These are phyloP conservation scores for Saccharum officinarum DNA, from an alignment of 176 grass and related monocot genomes.

Conservation along the genomic window DNA sequence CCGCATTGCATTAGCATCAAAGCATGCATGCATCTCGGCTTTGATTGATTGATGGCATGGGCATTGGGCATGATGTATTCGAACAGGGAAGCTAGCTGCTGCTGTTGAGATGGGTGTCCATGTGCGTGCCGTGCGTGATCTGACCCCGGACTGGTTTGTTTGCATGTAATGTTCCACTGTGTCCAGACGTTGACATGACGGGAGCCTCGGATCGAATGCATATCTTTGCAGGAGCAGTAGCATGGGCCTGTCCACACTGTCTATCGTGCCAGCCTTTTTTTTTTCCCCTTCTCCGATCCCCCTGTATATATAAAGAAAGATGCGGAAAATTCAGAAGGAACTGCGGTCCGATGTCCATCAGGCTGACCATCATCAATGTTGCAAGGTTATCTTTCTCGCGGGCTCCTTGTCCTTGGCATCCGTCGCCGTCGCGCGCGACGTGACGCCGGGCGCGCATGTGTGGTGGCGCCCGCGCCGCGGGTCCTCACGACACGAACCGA, in stretches of 20 bases:
- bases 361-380: neutral
- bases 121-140: constrained; percentile 34
- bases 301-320: neutral
- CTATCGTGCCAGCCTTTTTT: neutral
- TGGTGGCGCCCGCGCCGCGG: constrained; percentile 24
- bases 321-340: neutral
- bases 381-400: constrained; percentile 26
- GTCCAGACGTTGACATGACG: constrained; percentile 33
- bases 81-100: neutral
- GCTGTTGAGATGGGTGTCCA: constrained; percentile 34
- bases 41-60: constrained; percentile 12
- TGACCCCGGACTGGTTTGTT: constrained; percentile 12
- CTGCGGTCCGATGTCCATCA: neutral
- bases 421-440: constrained; percentile 31
- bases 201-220: constrained; percentile 8
- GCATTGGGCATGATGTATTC: neutral
- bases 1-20: neutral
- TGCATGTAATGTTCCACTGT: constrained; percentile 21
- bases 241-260: neutral
- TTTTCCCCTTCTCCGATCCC: neutral
- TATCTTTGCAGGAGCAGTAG: constrained; percentile 40
- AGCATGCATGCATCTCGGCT: neutral
- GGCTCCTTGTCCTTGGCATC: constrained; percentile 3
- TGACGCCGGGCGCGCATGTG: constrained; percentile 24
- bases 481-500: constrained; percentile 13